Percentiles rank a stretch among this genome's conserved stretches.
Conservation (phyloP, 2,329 filamentous ascomycete species). For the Xylariaceae sp. region DNA sequence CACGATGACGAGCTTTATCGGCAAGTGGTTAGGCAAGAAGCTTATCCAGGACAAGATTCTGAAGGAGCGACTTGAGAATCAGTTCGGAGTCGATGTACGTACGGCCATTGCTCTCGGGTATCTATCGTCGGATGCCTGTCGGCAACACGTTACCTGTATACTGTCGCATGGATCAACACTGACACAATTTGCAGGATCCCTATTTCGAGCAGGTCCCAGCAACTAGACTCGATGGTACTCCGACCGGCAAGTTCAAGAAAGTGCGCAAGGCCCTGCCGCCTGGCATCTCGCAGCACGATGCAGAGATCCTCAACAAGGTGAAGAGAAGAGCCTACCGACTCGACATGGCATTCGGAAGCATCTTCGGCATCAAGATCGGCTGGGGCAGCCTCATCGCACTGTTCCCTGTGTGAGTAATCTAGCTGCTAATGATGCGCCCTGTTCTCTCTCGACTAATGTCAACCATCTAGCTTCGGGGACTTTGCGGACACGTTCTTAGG, state of each 20-base stretch:
- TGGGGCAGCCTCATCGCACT: constrained; percentile 84
- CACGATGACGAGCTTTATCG: constrained; percentile 15
- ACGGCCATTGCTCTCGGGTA: no score
- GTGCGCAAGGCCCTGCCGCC: constrained; percentile 77
- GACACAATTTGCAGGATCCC: constrained; percentile 61
- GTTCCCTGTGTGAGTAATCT: constrained; percentile 64
- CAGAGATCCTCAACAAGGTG: constrained; percentile 74
- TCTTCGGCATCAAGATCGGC: constrained; percentile 77
- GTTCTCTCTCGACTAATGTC: constrained; percentile 14
- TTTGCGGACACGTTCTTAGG: constrained; percentile 67
- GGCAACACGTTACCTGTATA: neutral
- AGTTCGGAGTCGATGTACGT: constrained; percentile 18
- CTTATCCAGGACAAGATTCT: constrained; percentile 21
- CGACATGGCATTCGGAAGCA: constrained; percentile 77
- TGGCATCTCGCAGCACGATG: constrained; percentile 79
- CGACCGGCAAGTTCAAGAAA: constrained; percentile 69
- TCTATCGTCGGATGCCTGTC: neutral
- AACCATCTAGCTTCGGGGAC: constrained; percentile 66
- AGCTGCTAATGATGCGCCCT: neutral
- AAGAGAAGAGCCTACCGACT: constrained; percentile 80
- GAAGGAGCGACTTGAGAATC: constrained; percentile 20
- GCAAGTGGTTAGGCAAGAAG: constrained; percentile 18
- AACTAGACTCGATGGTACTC: constrained; percentile 60
- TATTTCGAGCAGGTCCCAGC: constrained; percentile 81
- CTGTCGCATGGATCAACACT: constrained; percentile 21